phyloP scores from a whole-genome alignment of 345 rosid species.

The Geranium rotundifolium region DNA sequence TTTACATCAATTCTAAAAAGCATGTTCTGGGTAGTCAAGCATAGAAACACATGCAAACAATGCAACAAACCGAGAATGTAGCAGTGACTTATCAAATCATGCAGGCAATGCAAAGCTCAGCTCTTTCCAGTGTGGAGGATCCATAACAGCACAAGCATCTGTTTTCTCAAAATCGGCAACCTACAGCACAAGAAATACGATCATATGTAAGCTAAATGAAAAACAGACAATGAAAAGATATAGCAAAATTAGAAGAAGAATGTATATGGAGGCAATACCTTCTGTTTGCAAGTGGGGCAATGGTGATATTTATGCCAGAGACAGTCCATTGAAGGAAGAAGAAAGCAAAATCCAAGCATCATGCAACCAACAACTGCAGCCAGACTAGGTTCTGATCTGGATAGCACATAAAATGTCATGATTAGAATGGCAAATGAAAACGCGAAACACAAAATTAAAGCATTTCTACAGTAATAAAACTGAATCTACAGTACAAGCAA shows the following conservation, averaged over 20 bases:
- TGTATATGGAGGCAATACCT: slow-evolving; percentile 20
- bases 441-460: neutral
- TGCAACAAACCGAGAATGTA: neutral
- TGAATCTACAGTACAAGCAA: neutral
- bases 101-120: slow-evolving; percentile 80
- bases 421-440: neutral
- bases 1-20: neutral
- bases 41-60: neutral
- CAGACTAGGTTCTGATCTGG: slow-evolving; percentile 81
- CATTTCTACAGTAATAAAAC: neutral
- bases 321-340: slow-evolving; percentile 90
- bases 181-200: slow-evolving; percentile 24
- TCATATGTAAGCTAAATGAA: neutral
- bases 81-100: slow-evolving; percentile 1
- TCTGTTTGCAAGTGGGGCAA: slow-evolving; percentile 68
- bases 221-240: neutral
- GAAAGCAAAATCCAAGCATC: slow-evolving; percentile 85
- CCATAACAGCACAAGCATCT: slow-evolving; percentile 75
- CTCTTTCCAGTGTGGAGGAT: slow-evolving; percentile 73
- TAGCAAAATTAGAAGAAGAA: neutral
- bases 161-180: slow-evolving; percentile 81
- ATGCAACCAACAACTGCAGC: slow-evolving; percentile 89
- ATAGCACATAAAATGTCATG: neutral
- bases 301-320: slow-evolving; percentile 96
- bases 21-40: too few species aligned